Evolutionary conservation across 495 filamentous ascomycete genomes (phyloP), one percentile per base, ranked within the genome.

Genomic region (Penicillium bialowiezense): DNA sequence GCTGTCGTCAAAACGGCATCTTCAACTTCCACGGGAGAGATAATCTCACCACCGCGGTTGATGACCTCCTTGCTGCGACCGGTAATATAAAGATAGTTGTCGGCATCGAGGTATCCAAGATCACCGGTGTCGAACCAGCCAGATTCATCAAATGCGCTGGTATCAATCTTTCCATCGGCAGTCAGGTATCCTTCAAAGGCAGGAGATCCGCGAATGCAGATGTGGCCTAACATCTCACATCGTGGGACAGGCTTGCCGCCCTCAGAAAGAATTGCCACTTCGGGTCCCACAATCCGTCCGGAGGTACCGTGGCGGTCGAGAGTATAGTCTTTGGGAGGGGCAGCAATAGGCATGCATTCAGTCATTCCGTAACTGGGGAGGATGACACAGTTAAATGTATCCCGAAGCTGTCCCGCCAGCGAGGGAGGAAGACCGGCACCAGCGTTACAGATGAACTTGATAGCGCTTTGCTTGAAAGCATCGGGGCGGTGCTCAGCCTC

Each of bases 1-100:
- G 64, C 55, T 1, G 68, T 61, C 58, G 82, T 70, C 12, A 84
- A 70, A 3, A 91, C 55, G 5, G 85, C 79, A 41, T 92, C 90
- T 55, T 92, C 88, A 13, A 92, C 66, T 67, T 92, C 88, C 35
- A 91, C 87, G 0, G 88, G 88, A 37, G 77, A 82, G 48, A 90
- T 89, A 64, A 89, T 90, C 63, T 90, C 87, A 15, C 87, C 87
- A 32, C 84, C 87, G 56, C 87, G 86, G 64, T 88, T 88, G 65
- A 89, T 88, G 14, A 89, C 67, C 60, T 89, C 86, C 73, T 89
- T 89, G 62, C 86, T 88, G 15, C 86, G 72, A 8, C 86, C 86
- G 1, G 86, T 88, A 55, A 88, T 84, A 44, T 83, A 73, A 2
- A 88, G 58, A 40, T 86, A 87, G 14, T 83, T 81, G 44, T 88